Evolutionary conservation across 228 moss, liverwort and hornwort species (phyloP).

Genomic region (Sphagnum magellanicum): DNA sequence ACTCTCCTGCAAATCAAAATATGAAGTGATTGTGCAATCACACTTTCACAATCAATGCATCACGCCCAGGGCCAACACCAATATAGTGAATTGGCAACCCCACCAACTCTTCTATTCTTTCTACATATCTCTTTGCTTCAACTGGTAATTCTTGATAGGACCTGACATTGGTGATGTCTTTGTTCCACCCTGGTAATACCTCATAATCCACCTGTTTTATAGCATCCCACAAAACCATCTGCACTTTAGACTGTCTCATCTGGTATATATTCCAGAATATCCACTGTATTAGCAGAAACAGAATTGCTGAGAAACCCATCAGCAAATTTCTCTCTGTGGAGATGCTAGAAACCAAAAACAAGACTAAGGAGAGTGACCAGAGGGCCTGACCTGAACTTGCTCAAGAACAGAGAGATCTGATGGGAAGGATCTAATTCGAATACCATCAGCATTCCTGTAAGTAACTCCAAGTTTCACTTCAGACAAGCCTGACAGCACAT

Average conservation of each 20-base stretch:
- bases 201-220: constrained; percentile 79
- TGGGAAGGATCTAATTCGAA: constrained; percentile 60
- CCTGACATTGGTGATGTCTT: constrained; percentile 71
- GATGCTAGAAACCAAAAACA: background rate
- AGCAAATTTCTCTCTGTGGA: background rate
- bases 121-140: constrained; percentile 75
- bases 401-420: constrained; percentile 70
- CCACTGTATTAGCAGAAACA: too few species aligned
- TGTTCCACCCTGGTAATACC: constrained; percentile 71
- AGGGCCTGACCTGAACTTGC: constrained; percentile 61
- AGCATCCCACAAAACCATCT: background rate
- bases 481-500: constrained; percentile 74
- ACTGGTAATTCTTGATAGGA: constrained; percentile 66
- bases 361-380: background rate
- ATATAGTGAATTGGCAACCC: constrained; percentile 44
- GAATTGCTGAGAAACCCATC: background rate
- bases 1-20: too few species aligned
- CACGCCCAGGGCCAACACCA: constrained; percentile 49
- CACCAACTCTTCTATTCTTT: constrained; percentile 64
- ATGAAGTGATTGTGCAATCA: background rate
- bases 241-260: background rate
- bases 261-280: background rate
- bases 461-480: constrained; percentile 69
- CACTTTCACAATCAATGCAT: constrained; percentile 49
- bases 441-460: constrained; percentile 51